Conservation (phyloP, 352 stramenopile species). For the Globisporangium solare region DNA sequence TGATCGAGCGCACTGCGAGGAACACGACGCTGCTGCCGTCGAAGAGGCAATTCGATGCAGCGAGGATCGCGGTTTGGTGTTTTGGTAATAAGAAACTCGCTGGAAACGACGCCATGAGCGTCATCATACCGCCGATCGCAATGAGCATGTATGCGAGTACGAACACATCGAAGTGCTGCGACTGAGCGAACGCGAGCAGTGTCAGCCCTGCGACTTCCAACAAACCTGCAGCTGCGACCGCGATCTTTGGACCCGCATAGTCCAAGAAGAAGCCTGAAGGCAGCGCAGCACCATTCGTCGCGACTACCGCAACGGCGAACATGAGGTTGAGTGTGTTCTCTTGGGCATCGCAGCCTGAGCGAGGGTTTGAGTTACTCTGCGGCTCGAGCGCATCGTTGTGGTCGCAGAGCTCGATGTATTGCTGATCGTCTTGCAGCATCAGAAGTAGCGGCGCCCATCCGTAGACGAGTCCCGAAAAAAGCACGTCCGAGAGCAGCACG, state of each 20-base stretch:
- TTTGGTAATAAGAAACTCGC: constrained; percentile 68
- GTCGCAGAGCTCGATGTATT: constrained; percentile 73
- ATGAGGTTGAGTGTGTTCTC: constrained; percentile 86
- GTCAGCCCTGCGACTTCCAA: constrained; percentile 66
- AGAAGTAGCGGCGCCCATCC: constrained; percentile 84
- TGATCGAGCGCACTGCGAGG: constrained; percentile 51
- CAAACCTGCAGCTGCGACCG: constrained; percentile 43
- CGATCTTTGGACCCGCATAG: constrained; percentile 50
- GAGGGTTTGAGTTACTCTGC: constrained; percentile 2
- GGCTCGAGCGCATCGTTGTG: constrained; percentile 13
- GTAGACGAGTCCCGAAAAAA: constrained; percentile 83
- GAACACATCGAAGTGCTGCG: constrained; percentile 69
- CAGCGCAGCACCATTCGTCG: constrained; percentile 66
- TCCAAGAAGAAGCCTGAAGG: constrained; percentile 81
- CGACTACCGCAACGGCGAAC: constrained; percentile 72
- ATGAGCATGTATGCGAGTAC: constrained; percentile 60
- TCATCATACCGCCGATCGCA: constrained; percentile 65
- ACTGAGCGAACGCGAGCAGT: constrained; percentile 70
- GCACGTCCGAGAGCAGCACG: constrained; percentile 70
- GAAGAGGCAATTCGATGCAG: constrained; percentile 71
- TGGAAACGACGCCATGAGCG: constrained; percentile 77
- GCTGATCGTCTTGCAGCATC: constrained; percentile 74
- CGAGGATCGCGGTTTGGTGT: constrained; percentile 72
- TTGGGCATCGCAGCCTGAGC: constrained; percentile 48
- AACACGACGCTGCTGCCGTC: constrained; percentile 74